Evolutionary conservation across 2,329 filamentous ascomycete species (phyloP), one percentile per base, ranked within the genome.

Genomic region (Trichoderma breve): DNA sequence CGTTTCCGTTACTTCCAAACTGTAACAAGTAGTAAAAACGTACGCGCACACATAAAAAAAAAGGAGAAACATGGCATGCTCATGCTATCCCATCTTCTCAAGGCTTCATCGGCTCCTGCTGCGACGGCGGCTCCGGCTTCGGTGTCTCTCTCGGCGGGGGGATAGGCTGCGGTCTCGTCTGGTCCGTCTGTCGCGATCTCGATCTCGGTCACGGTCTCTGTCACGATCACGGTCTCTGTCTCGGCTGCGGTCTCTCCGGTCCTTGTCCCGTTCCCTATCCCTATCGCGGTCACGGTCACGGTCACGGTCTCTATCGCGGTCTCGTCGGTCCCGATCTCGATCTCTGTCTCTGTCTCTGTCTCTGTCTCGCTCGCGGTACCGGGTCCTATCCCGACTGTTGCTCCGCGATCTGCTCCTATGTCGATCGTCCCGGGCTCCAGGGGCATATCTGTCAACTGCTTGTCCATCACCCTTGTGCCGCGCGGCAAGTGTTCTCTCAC

Each of bases 381-480:
- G 82, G 79, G 30, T 77, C 70, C 81, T 78, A 57, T 80, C 80
- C 11, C 79, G 75, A 58, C 79, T 81, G 15, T 81, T 77, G 73
- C 79, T 81, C 18, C 79, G 77, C 53, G 82, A 82, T 36, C 79
- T 78, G 70, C 80, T 83, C 39, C 80, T 77, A 26, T 80, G 78
- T 26, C 82, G 77, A 15, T 83, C 81, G 12, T 83, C 82, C 18
- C 85, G 83, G 34, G 82, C 85, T 71, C 78, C 79, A 28, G 84
- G 85, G 65, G 83, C 82, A 73, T 87, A 87, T 26, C 85, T 82
- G 76, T 87, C 86, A 73, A 80, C 78, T 60, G 77, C 78, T 30
- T 69, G 58, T 80, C 78, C 72, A 73, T 76, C 61, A 70, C 68
- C 69, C 6, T 76, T 74, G 21, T 70, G 72, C 72, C 76, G 76